These are phyloP conservation scores for Ceratobasidium theobromae DNA, from an alignment of 1,284 basidiomycete species.

Conservation along the genomic window DNA sequence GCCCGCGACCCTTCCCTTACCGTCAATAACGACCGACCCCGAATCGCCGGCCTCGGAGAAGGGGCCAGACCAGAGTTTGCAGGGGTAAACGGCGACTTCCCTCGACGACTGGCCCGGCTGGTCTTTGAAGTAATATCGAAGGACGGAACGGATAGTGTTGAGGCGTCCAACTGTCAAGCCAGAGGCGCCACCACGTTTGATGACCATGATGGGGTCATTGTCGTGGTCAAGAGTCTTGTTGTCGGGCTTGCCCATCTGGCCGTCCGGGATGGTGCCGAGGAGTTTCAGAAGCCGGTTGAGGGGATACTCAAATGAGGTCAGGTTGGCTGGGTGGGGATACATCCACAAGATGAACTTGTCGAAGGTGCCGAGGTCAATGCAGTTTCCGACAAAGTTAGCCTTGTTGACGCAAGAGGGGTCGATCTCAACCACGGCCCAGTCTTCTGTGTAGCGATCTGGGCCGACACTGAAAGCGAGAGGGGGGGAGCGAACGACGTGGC, in stretches of 20 bases:
- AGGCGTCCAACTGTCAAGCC: slow-evolving; percentile 33
- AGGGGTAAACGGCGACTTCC: slow-evolving; percentile 26
- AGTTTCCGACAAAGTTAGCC: slow-evolving; percentile 30
- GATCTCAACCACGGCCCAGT: slow-evolving; percentile 35
- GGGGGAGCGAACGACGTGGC: slow-evolving; percentile 33
- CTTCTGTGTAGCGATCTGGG: slow-evolving; percentile 29
- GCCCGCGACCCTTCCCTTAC: slow-evolving; percentile 29
- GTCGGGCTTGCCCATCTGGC: slow-evolving; percentile 32
- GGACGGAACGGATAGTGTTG: slow-evolving; percentile 25
- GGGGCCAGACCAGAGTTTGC: slow-evolving; percentile 13
- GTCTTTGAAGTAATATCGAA: slow-evolving; percentile 17
- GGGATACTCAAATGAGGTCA: slow-evolving; percentile 30
- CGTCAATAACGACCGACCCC: slow-evolving; percentile 31
- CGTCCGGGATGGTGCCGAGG: slow-evolving; percentile 31
- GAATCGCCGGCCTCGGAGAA: slow-evolving; percentile 34
- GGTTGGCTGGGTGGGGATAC: background rate
- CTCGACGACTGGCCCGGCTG: background rate
- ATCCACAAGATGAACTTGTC: slow-evolving; percentile 25
- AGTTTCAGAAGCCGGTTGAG: slow-evolving; percentile 26
- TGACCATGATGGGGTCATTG: slow-evolving; percentile 19
- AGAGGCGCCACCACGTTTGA: slow-evolving; percentile 31
- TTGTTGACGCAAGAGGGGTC: slow-evolving; percentile 30
- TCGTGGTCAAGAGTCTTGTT: slow-evolving; percentile 6
- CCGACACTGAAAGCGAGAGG: slow-evolving; percentile 26
- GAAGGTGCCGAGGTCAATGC: slow-evolving; percentile 33